Base-by-base conservation (phyloP, 345 rosid species). In the Arabis alpina region DNA sequence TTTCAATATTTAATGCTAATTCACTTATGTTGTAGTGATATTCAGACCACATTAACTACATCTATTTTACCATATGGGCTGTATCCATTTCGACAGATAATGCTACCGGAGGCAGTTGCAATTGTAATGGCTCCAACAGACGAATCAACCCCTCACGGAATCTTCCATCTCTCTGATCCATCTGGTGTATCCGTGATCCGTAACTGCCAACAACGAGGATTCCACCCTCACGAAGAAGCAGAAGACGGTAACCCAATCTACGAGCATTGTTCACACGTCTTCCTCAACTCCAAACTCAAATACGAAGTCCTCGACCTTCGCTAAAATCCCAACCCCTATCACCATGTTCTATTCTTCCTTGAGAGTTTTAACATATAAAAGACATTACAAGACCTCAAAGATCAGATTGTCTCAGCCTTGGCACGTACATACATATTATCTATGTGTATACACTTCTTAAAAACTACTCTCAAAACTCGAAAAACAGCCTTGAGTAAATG, bases 91-190 rank as follows among this genome's bases (percentile, higher is more conserved):
- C 32, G 1, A 4, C 74, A 89, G 97, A 88, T 94, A 76, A 94
- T 94, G 96, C 59, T 94, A 55, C 93, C 97, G 7, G 99, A 91
- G 78, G 95, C 99, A 73, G 70, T 94, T 13, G 96, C 97, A 23
- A 88, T 94, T 15, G 96, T 91, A 53, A 91, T 94, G 97, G 99
- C 99, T 10, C 95, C 99, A n/a, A 91, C 93, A 30, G 97, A 91
- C 69, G 68, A 79, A 43, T 81, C 91, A 66, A 87, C 95, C 27
- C 96, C 99, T 9, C 96, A 91, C 61, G 99, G 98, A 10, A 89
- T 92, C 76, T 94, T 94, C 75, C 98, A 94, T 77, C 84, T 94
- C 47, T 94, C 98, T 0, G 98, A 91, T 73, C 99, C 99, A 0
- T 78, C 88, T 0, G 99, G 99, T 1, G 96, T 94, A 37, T 84